phyloP scores from a whole-genome alignment of 371 early-diverging fungal species.

The Funneliformis caledonium region DNA sequence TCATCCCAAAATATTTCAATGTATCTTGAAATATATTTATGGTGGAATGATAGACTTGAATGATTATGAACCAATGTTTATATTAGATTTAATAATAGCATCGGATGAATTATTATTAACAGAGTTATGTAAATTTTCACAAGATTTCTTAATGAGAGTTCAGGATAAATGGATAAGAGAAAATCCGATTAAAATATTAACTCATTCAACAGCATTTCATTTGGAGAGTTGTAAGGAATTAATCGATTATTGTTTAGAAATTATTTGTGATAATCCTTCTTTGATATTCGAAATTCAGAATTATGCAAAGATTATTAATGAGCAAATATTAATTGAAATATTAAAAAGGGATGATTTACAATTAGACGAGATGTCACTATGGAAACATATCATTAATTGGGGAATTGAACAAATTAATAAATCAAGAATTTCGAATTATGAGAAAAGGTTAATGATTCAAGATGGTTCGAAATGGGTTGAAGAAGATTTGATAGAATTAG shows the following conservation, averaged over 20 bases:
- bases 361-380: slow-evolving; percentile 21
- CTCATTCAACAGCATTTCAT: neutral
- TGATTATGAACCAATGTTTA: neutral
- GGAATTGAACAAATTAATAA: slow-evolving; percentile 25
- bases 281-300: neutral
- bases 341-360: slow-evolving; percentile 25
- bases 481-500: neutral
- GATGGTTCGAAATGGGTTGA: neutral
- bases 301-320: neutral
- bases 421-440: neutral
- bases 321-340: neutral
- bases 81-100: slow-evolving; percentile 1
- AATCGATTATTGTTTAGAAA: neutral
- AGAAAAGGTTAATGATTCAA: neutral
- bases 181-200: slow-evolving; percentile 11
- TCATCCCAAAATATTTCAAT: slow-evolving; percentile 7
- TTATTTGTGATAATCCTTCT: slow-evolving; percentile 13
- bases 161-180: slow-evolving; percentile 5
- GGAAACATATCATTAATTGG: slow-evolving; percentile 29
- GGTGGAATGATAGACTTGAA: neutral
- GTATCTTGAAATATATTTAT: slow-evolving; percentile 11
- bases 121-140: neutral
- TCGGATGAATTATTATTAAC: slow-evolving; percentile 22
- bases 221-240: slow-evolving; percentile 10
- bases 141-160: neutral